These are phyloP conservation scores for Hypoxylon sp. DNA, from an alignment of 2,329 filamentous ascomycete species.

Conservation along the genomic window DNA sequence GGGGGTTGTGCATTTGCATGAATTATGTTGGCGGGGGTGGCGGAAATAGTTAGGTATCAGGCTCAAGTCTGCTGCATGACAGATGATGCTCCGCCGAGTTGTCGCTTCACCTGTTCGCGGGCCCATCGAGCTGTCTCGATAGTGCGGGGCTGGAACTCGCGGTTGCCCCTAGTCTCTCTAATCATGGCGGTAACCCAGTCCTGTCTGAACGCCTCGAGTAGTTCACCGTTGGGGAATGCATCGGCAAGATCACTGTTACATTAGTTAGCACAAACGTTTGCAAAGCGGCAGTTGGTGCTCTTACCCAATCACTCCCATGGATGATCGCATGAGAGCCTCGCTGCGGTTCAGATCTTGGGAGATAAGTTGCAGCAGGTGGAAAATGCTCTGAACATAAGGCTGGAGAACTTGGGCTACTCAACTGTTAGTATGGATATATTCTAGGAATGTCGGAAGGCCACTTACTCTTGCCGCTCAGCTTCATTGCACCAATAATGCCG, in stretches of 20 bases:
- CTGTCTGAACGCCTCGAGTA: slow-evolving; percentile 83
- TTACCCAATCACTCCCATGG: slow-evolving; percentile 97
- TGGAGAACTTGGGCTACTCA: slow-evolving; percentile 71
- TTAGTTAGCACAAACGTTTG: slow-evolving; percentile 10
- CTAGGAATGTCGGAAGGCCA: slow-evolving; percentile 23
- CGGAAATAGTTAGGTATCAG: slow-evolving; percentile 16
- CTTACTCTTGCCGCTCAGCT: slow-evolving; percentile 78
- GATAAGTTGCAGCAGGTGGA: slow-evolving; percentile 83
- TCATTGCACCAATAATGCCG: slow-evolving; percentile 95
- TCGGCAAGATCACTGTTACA: slow-evolving; percentile 86
- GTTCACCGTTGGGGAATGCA: slow-evolving; percentile 89
- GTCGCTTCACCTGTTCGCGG: slow-evolving; percentile 95
- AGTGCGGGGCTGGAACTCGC: slow-evolving; percentile 84
- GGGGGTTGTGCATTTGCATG: slow-evolving; percentile 23
- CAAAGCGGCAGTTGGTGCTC: slow-evolving; percentile 45
- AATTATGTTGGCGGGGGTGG: slow-evolving; percentile 28
- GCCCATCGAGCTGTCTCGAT: slow-evolving; percentile 97
- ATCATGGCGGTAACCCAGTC: slow-evolving; percentile 92
- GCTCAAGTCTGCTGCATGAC: slow-evolving; percentile 62
- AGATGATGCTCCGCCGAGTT: slow-evolving; percentile 65
- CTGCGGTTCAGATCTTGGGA: slow-evolving; percentile 86
- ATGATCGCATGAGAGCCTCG: slow-evolving; percentile 89
- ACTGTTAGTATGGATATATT: slow-evolving; percentile 40
- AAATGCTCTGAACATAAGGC: slow-evolving; percentile 84
- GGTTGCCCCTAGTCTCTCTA: slow-evolving; percentile 89